A percentile compares a stretch with the other conserved stretches of the same genome.
Conservation (phyloP, 208 protist genomes). For the Vickermania ingenoplastis region DNA sequence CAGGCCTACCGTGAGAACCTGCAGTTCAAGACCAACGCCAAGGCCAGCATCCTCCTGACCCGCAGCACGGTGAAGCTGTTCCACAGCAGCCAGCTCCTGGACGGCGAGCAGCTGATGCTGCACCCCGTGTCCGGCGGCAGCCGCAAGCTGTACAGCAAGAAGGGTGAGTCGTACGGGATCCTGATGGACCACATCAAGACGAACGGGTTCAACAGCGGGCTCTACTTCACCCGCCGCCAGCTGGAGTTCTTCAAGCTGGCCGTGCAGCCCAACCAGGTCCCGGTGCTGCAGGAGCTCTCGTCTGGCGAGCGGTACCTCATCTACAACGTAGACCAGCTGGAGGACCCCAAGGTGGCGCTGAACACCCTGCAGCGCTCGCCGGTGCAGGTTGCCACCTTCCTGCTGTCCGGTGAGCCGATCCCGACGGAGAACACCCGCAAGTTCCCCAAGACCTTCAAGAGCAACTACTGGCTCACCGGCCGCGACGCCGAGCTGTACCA, state of each 20-base stretch:
- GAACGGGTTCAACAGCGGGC: constrained; percentile 80
- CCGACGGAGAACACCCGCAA: constrained; percentile 55
- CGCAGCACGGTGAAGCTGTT: constrained; percentile 59
- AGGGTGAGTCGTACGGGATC: constrained; percentile 35
- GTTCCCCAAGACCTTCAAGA: constrained; percentile 57
- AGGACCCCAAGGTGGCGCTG: constrained; percentile 65
- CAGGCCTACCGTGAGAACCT: constrained; percentile 75
- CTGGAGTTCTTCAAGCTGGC: constrained; percentile 76
- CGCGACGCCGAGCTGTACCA: constrained; percentile 81
- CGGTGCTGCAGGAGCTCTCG: constrained; percentile 51
- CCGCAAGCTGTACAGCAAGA: constrained; percentile 64
- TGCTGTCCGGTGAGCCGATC: constrained; percentile 76
- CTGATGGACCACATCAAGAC: constrained; percentile 68
- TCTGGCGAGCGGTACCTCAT: constrained; percentile 66
- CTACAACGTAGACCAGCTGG: constrained; percentile 83
- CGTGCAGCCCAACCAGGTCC: constrained; percentile 41
- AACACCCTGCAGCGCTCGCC: constrained; percentile 68
- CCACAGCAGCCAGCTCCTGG: constrained; percentile 71
- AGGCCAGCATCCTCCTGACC: constrained; percentile 55
- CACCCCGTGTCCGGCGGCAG: constrained; percentile 70
- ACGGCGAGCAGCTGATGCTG: constrained; percentile 57
- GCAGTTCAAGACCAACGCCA: constrained; percentile 59
- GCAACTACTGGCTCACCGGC: constrained; percentile 83
- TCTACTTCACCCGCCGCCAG: constrained; percentile 80
- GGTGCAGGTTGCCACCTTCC: constrained; percentile 68